These are phyloP conservation scores for Fusarium sp. DNA, from an alignment of 2,329 filamentous ascomycete genomes.

Conservation along the genomic window DNA sequence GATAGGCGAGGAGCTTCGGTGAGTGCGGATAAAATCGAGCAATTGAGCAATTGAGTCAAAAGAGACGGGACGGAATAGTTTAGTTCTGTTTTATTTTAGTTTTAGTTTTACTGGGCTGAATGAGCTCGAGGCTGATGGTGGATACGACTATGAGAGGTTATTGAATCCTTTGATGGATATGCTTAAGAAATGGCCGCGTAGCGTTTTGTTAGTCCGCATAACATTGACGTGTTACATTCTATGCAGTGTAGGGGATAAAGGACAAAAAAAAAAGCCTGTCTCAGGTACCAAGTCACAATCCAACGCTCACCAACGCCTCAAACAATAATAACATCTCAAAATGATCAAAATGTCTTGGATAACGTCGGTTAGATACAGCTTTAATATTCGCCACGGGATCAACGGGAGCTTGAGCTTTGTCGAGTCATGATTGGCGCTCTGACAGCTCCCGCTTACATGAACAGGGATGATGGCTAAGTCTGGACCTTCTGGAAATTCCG, in stretches of 20 bases:
- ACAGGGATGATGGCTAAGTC: slow-evolving; percentile 22
- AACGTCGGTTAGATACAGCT: background rate
- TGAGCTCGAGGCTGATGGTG: slow-evolving; percentile 14
- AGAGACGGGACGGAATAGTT: background rate
- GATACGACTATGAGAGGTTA: background rate
- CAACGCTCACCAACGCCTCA: background rate
- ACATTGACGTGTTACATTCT: background rate
- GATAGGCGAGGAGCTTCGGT: slow-evolving; percentile 38
- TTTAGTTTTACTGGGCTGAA: background rate
- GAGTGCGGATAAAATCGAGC: background rate
- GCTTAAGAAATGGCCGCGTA: background rate
- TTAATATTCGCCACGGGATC: background rate
- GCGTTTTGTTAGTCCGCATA: background rate
- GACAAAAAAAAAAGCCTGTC: background rate
- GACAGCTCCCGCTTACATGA: slow-evolving; percentile 1
- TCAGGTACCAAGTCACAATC: background rate
- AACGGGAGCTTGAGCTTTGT: background rate
- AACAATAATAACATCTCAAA: background rate
- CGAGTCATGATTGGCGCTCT: slow-evolving; percentile 26
- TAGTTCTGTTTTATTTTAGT: background rate
- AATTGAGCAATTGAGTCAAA: background rate
- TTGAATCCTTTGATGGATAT: slow-evolving; percentile 10
- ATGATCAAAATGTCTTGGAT: background rate
- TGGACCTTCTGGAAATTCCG: slow-evolving; percentile 33
- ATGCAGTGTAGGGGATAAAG: background rate